phyloP scores from a whole-genome alignment of 305 asterid genomes.

The Fraxinus floribunda region DNA sequence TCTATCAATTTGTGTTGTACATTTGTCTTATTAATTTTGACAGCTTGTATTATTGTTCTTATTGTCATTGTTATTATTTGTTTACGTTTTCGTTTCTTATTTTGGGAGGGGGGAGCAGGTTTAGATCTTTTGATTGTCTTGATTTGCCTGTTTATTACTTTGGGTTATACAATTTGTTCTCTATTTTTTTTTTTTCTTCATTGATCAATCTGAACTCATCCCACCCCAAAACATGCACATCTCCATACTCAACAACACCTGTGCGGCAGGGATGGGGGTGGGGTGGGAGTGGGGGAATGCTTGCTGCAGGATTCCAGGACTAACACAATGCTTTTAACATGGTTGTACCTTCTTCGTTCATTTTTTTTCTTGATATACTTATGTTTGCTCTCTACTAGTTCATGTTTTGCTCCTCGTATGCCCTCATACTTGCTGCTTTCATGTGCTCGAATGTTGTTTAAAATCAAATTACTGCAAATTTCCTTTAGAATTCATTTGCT shows the following conservation, averaged over 20 bases:
- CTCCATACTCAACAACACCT: background rate
- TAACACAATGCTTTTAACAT: background rate
- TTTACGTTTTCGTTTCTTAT: background rate
- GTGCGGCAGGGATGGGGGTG: background rate
- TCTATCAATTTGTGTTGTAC: background rate
- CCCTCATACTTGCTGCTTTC: conserved; percentile 8
- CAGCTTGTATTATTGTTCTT: background rate
- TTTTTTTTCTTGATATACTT: background rate
- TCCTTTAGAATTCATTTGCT: background rate
- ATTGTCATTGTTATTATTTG: background rate
- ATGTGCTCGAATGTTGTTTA: background rate
- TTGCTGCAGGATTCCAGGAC: background rate
- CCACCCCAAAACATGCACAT: background rate
- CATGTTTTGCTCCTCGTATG: background rate
- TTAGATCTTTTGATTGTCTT: conserved; percentile 7
- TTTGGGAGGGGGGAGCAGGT: background rate
- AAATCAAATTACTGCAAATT: background rate
- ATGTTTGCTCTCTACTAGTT: background rate
- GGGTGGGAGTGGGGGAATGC: background rate
- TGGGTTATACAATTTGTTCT: background rate
- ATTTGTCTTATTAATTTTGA: background rate
- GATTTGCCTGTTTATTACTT: conserved; percentile 4
- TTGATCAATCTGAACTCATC: background rate
- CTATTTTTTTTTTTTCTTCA: background rate
- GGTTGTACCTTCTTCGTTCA: background rate